phyloP scores from a whole-genome alignment of 1,284 basidiomycete genomes.

The Irpex sp. region DNA sequence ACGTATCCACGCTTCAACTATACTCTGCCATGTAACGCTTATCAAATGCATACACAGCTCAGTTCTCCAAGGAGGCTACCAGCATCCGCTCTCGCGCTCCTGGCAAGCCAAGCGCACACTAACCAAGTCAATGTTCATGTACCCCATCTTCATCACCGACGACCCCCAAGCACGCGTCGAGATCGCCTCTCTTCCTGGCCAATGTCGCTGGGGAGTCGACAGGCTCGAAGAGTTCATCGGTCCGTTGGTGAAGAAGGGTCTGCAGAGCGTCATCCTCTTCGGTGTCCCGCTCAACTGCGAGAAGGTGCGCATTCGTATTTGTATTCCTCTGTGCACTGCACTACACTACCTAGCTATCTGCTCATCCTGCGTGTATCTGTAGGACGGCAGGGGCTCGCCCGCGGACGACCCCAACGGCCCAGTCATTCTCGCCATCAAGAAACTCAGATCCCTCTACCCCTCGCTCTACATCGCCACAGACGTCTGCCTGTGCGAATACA shows the following conservation, averaged over 20 bases:
- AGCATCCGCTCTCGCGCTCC: constrained; percentile 80
- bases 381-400: constrained; percentile 82
- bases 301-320: constrained; percentile 54
- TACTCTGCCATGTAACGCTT: neutral
- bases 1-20: neutral
- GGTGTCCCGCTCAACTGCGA: constrained; percentile 84
- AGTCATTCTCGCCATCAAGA: constrained; percentile 86
- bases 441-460: constrained; percentile 77
- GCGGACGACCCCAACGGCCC: constrained; percentile 91
- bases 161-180: constrained; percentile 78
- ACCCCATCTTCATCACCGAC: constrained; percentile 95
- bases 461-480: constrained; percentile 86
- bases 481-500: constrained; percentile 99
- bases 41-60: constrained; percentile 40
- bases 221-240: constrained; percentile 83
- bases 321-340: neutral
- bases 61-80: constrained; percentile 88
- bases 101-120: constrained; percentile 77
- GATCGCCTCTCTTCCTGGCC: constrained; percentile 78
- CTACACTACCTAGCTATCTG: neutral
- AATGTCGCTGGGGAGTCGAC: constrained; percentile 93
- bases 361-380: constrained; percentile 3
- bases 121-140: constrained; percentile 93
- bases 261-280: constrained; percentile 92
- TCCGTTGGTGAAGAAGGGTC: constrained; percentile 86